phyloP scores from a whole-genome alignment of 139 green algal species.

The Eudorina sp. region DNA sequence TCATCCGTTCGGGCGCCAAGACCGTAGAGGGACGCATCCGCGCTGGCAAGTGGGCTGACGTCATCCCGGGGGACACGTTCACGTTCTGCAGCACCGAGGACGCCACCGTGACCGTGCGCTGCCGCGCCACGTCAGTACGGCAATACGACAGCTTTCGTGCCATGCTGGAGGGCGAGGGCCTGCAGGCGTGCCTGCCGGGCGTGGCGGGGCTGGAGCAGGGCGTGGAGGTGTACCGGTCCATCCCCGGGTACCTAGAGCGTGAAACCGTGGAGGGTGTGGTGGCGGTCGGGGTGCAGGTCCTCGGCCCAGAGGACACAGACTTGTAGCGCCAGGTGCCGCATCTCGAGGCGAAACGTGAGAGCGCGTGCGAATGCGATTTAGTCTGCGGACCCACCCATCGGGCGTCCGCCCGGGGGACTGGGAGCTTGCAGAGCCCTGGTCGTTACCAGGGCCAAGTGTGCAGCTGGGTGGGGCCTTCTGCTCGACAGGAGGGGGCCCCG shows the following conservation, averaged over 20 bases:
- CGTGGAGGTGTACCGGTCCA: slow-evolving; percentile 27
- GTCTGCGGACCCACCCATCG: no score
- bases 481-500: no score
- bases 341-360: no score
- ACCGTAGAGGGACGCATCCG: slow-evolving; percentile 33
- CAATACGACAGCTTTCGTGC: slow-evolving; percentile 32
- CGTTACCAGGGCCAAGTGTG: no score
- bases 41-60: slow-evolving; percentile 17
- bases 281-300: background rate
- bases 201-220: background rate
- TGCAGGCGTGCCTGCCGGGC: slow-evolving; percentile 21
- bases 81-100: slow-evolving; percentile 2
- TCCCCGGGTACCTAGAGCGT: slow-evolving; percentile 21
- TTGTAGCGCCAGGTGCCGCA: no score
- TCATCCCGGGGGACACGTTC: slow-evolving; percentile 3
- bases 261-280: slow-evolving; percentile 19
- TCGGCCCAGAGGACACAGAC: no score
- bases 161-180: slow-evolving; percentile 29
- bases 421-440: no score
- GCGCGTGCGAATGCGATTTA: no score
- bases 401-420: no score
- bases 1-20: slow-evolving; percentile 28
- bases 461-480: no score
- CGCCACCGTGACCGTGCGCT: background rate
- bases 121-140: background rate